Percentiles rank a stretch among this genome's conserved stretches.
These are phyloP conservation scores for Exophiala oligosperma DNA, from an alignment of 2,329 filamentous ascomycete species.

Conservation along the genomic window DNA sequence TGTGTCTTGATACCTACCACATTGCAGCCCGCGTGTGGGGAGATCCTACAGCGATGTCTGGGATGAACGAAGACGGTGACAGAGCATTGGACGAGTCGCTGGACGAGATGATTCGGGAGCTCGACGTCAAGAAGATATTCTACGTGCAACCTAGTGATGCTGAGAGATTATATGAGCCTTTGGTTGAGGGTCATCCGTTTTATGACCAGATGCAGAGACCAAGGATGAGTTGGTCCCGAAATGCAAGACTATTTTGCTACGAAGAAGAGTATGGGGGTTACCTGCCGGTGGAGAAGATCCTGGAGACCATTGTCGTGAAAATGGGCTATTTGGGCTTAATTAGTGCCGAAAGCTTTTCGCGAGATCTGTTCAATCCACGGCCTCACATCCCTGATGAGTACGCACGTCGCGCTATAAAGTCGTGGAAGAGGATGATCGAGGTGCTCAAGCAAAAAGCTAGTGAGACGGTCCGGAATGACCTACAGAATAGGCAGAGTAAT, in stretches of 20 bases:
- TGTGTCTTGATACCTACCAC: constrained; percentile 78
- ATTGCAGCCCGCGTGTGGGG: constrained; percentile 70
- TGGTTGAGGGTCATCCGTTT: constrained; percentile 58
- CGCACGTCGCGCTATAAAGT: no score
- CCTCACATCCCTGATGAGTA: no score
- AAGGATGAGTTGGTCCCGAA: constrained; percentile 78
- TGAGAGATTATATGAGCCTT: constrained; percentile 60
- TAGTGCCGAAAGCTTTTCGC: not conserved
- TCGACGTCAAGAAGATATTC: constrained; percentile 68
- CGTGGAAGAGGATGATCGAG: no score
- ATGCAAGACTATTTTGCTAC: constrained; percentile 71
- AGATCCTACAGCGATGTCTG: constrained; percentile 55
- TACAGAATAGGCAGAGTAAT: no score
- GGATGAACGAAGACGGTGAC: constrained; percentile 60
- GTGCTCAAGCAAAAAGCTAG: no score
- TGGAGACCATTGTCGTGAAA: not conserved
- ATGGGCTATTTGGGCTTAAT: not conserved
- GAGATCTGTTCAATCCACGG: not conserved
- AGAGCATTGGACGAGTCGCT: constrained; percentile 56
- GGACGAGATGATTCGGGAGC: constrained; percentile 49
- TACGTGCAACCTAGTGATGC: constrained; percentile 77
- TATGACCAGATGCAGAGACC: constrained; percentile 58
- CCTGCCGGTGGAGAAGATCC: not conserved
- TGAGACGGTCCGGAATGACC: no score
- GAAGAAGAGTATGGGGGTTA: constrained; percentile 44